phyloP scores from a whole-genome alignment of 2,329 filamentous ascomycete genomes.

The Helotiales sp. region DNA sequence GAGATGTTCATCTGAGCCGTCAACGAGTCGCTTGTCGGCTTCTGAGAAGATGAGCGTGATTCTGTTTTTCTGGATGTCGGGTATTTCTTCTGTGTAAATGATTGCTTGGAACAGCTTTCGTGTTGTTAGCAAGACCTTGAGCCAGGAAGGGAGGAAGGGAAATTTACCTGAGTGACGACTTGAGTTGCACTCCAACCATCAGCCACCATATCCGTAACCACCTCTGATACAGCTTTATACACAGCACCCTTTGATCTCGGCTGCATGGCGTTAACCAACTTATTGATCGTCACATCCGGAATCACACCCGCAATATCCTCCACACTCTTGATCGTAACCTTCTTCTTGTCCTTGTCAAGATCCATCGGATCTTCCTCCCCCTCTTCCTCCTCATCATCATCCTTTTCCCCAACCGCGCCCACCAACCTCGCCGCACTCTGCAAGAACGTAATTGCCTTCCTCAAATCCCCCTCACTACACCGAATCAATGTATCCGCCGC shows the following conservation, averaged over 20 bases:
- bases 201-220: constrained; percentile 88
- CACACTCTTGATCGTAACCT: constrained; percentile 77
- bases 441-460: constrained; percentile 94
- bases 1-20: constrained; percentile 94
- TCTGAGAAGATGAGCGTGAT: constrained; percentile 92
- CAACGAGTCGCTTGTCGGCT: constrained; percentile 89
- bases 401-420: constrained; percentile 63
- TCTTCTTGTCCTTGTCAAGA: constrained; percentile 63
- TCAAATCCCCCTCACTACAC: constrained; percentile 90
- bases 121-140: constrained; percentile 9
- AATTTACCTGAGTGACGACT: constrained; percentile 75
- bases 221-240: constrained; percentile 76
- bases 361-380: constrained; percentile 53
- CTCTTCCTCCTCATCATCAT: constrained; percentile 43
- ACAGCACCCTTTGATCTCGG: constrained; percentile 66
- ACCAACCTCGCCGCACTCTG: constrained; percentile 93
- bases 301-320: constrained; percentile 98
- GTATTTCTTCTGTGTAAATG: constrained; percentile 82
- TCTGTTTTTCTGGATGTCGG: constrained; percentile 85
- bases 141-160: neutral
- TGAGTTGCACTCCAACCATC: constrained; percentile 97
- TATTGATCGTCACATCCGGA: constrained; percentile 73
- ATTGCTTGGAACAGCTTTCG: constrained; percentile 78
- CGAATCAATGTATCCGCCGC: constrained; percentile 83
- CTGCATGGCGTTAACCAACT: constrained; percentile 75